Base-by-base conservation (phyloP, 139 green algal species). In the Chlorella ohadii region DNA sequence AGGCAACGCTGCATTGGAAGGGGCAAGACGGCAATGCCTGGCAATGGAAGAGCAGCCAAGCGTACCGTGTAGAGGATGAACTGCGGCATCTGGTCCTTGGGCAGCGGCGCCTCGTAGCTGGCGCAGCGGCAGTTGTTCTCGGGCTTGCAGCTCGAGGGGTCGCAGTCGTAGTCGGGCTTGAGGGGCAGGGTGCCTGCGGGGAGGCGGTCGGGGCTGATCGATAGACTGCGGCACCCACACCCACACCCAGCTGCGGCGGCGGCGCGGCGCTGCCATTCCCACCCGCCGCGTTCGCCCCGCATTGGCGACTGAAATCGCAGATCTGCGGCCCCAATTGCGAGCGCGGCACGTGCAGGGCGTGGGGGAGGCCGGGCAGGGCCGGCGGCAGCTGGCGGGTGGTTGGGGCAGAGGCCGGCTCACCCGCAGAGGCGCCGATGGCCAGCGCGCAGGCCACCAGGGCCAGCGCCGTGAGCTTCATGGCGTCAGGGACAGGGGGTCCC, bases 51-150 rank as follows among this genome's bases (percentile, higher is more conserved):
- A n/a, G n/a, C n/a, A n/a, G n/a, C n/a, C n/a, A n/a, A n/a, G n/a
- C n/a, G n/a, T n/a, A 82, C 76, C 7, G 76, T 82, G 76, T 82
- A 82, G 59, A 82, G 36, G 34, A 82, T 44, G 76, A 82, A 82
- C 38, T 82, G 76, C 15, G 76, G 76, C 76, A 72, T 82, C 36
- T 82, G 55, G 36, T 72, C 57, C 33, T 27, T 23, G 33, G 76
- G 57, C 76, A 82, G 76, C 27, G 59, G 57, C 27, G 76, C 27
- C 36, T 56, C n/a, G 59, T 61, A n/a, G 23, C 22, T 61, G 4
- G 76, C 76, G 76, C 76, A 82, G 34, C 31, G 56, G 59, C 76
- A 82, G 76, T 82, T 82, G 76, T 72, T 47, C 31, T 41, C 76
- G 4, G 76, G 57, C 57, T 72, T 67, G 59, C 76, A 82, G 57